Base-by-base conservation (phyloP, 768 basidiomycete genomes). In the Boletus reticuloceps region DNA sequence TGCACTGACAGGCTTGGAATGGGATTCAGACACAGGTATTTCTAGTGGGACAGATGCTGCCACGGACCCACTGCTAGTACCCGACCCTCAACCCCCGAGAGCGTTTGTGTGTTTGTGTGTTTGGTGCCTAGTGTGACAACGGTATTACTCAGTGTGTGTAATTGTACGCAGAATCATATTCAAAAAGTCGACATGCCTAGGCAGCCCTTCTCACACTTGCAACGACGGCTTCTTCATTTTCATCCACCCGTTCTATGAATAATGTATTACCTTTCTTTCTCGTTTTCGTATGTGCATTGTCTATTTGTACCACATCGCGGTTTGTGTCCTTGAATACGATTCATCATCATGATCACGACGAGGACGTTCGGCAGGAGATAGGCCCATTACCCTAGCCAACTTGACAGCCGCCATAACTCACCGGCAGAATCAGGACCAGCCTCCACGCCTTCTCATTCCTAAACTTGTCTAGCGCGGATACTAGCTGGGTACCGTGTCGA, bases 21-120 rank as follows among this genome's bases (percentile, higher is more conserved):
- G 58, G 71, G 66, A 19, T 64, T 59, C 55, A 66, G 69, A 57
- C 60, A 72, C 51, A 60, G 61, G 47, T 58, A 56, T 60, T 62
- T n/a, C 46, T 59, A 66, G 55, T 54, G 37, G 58, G 47, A n/a
- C 46, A 40, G 51, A 50, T 39, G 36, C 34, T 40, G 27, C 19
- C 20, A 14, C 27, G 48, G 42, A 17, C 31, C 25, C 25, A 25
- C 25, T 6, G 53, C 36, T 37, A 37, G 37, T 40, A 2, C 25
- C 45, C 29, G 36, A 25, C 39, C 40, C 17, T 31, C 14, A 43
- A 17, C 19, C 29, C 25, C 39, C 44, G 13, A 6, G 17, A 51
- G 59, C 36, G 45, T 49, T 53, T 20, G 53, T 61, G 42, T 20
- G 43, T 38, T 42, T 52, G 43, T 20, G 40, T 47, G 38, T 34